A percentile compares a stretch with the other conserved stretches of the same genome.
phyloP scores from a whole-genome alignment of 2,329 filamentous ascomycete genomes.

The Phialophora tarda region DNA sequence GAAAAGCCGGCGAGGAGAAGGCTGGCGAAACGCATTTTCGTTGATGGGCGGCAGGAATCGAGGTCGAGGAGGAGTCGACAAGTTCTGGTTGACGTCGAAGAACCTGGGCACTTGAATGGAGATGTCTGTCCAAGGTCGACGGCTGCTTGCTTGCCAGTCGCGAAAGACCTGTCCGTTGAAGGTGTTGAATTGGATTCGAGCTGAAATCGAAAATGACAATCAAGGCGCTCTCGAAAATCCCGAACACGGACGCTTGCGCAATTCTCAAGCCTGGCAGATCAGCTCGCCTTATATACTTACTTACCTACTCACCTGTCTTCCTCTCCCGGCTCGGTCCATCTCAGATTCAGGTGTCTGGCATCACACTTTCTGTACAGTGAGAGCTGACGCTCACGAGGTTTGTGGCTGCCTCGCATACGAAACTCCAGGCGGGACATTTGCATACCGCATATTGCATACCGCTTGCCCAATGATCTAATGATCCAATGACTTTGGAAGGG shows the following conservation, averaged over 20 bases:
- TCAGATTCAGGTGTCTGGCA: neutral
- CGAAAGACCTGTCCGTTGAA: neutral
- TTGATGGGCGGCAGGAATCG: neutral
- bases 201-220: neutral
- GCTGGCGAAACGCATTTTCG: constrained; percentile 18
- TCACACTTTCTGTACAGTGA: neutral
- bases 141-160: neutral
- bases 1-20: constrained; percentile 19
- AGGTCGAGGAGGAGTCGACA: neutral
- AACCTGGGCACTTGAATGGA: neutral
- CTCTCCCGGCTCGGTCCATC: neutral
- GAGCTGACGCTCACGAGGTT: constrained; percentile 15
- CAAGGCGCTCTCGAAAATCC: neutral
- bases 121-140: neutral
- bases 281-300: constrained; percentile 11
- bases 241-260: constrained; percentile 2
- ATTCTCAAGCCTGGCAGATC: neutral
- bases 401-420: constrained; percentile 2
- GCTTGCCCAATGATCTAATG: too few relatives aligned
- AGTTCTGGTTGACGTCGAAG: neutral
- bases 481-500: too few relatives aligned
- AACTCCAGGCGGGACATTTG: neutral
- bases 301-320: neutral
- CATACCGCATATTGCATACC: too few relatives aligned
- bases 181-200: neutral